phyloP scores from a whole-genome alignment of 2,329 filamentous ascomycete species.

The Graphiopsis chlorocephala region DNA sequence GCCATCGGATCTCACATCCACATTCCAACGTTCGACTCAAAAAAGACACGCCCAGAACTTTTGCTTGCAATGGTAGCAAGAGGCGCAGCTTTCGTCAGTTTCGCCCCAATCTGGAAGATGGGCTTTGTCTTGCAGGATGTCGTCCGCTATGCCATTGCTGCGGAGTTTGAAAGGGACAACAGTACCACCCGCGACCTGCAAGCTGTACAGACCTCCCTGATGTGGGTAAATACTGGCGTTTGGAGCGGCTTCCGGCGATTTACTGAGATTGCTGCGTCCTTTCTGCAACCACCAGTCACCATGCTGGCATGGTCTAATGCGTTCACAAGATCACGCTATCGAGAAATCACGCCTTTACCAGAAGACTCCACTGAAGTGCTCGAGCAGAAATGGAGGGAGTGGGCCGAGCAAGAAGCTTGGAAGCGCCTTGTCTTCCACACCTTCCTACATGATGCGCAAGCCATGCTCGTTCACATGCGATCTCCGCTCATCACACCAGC shows the following conservation, averaged over 20 bases:
- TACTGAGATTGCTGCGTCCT: slow-evolving; percentile 57
- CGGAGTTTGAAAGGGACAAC: slow-evolving; percentile 48
- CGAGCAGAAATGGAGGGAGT: slow-evolving; percentile 62
- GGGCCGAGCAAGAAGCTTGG: slow-evolving; percentile 62
- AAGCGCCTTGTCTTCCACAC: slow-evolving; percentile 65
- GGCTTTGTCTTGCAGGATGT: slow-evolving; percentile 52
- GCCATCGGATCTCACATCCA: slow-evolving; percentile 58
- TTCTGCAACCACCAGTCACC: slow-evolving; percentile 51
- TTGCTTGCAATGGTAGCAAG: slow-evolving; percentile 55
- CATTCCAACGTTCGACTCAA: slow-evolving; percentile 55
- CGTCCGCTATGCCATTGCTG: slow-evolving; percentile 36
- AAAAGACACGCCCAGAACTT: slow-evolving; percentile 55
- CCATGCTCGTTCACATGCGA: slow-evolving; percentile 62
- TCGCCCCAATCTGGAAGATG: slow-evolving; percentile 57
- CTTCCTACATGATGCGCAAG: slow-evolving; percentile 63
- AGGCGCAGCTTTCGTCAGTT: slow-evolving; percentile 56
- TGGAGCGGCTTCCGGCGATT: slow-evolving; percentile 58
- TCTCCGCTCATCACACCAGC: slow-evolving; percentile 64
- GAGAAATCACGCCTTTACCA: slow-evolving; percentile 43
- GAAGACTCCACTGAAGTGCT: slow-evolving; percentile 57
- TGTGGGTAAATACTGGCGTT: slow-evolving; percentile 51
- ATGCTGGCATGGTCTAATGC: slow-evolving; percentile 39
- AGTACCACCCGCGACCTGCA: slow-evolving; percentile 49
- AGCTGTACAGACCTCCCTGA: slow-evolving; percentile 46
- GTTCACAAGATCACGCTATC: slow-evolving; percentile 24